A percentile compares a stretch with the other conserved stretches of the same genome.
phyloP scores from a whole-genome alignment of 164 flowering plant genomes.

The Magnolia officinalis region DNA sequence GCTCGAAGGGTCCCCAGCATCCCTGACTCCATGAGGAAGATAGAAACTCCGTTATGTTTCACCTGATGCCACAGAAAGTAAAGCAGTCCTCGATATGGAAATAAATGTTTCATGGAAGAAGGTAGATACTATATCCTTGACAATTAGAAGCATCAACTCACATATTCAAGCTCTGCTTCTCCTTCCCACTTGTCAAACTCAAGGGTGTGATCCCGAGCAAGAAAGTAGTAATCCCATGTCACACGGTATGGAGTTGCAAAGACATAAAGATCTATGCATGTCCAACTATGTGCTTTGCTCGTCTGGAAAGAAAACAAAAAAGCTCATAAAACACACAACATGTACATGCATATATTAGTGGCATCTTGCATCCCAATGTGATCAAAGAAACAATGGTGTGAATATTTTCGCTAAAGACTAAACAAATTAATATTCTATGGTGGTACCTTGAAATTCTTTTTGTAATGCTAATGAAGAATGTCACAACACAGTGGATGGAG shows the following conservation, averaged over 20 bases:
- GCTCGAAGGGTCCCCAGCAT: constrained; percentile 93
- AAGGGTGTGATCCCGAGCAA: constrained; percentile 77
- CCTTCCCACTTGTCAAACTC: constrained; percentile 83
- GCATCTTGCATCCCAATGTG: background rate
- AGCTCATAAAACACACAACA: background rate
- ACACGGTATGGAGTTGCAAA: constrained; percentile 98
- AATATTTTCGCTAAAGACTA: background rate
- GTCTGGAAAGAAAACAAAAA: constrained; percentile 35
- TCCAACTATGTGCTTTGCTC: constrained; percentile 86
- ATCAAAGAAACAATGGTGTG: background rate
- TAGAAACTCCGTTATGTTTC: constrained; percentile 71
- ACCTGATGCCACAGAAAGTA: constrained; percentile 47
- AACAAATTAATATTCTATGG: background rate
- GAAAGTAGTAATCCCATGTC: constrained; percentile 89
- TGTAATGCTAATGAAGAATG: background rate
- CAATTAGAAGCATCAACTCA: constrained; percentile 32
- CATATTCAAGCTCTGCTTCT: constrained; percentile 82
- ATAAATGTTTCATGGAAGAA: background rate
- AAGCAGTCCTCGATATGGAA: background rate
- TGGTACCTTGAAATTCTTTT: background rate
- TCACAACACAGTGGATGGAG: background rate
- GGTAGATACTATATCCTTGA: background rate
- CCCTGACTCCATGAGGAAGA: constrained; percentile 97
- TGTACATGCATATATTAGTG: background rate
- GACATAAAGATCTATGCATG: constrained; percentile 94